A percentile compares a stretch with the other conserved stretches of the same genome.
phyloP scores from a whole-genome alignment of 495 filamentous ascomycete genomes.

The Trichoderma gamsii region DNA sequence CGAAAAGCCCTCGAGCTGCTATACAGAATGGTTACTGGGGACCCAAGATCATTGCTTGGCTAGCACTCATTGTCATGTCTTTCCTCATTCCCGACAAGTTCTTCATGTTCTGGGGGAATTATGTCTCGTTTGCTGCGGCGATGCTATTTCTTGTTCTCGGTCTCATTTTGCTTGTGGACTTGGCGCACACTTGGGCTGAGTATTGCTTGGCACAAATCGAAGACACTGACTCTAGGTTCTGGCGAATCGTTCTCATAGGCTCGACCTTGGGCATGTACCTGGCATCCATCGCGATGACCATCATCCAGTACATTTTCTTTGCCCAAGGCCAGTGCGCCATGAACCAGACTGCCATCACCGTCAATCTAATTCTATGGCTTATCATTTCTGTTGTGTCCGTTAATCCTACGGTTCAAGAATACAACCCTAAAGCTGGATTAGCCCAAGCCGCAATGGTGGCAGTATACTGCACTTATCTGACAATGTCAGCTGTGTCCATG shows the following conservation, averaged over 20 bases:
- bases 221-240: constrained; percentile 72
- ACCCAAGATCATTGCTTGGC: constrained; percentile 70
- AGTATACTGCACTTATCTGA: constrained; percentile 96
- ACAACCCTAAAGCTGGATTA: constrained; percentile 86
- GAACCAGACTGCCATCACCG: constrained; percentile 76
- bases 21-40: constrained; percentile 97
- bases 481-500: constrained; percentile 97
- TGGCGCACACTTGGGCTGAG: constrained; percentile 97
- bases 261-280: constrained; percentile 94
- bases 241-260: constrained; percentile 81
- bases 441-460: constrained; percentile 97
- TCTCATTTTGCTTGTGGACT: constrained; percentile 85
- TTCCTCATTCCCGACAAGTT: constrained; percentile 94
- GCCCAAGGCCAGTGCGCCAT: constrained; percentile 75
- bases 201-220: constrained; percentile 93
- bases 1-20: constrained; percentile 78
- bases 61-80: constrained; percentile 76
- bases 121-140: constrained; percentile 79
- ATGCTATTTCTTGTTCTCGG: constrained; percentile 93
- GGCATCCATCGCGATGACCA: constrained; percentile 81
- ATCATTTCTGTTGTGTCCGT: constrained; percentile 78
- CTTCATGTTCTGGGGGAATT: constrained; percentile 95
- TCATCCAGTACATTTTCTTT: constrained; percentile 97
- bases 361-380: constrained; percentile 83
- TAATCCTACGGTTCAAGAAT: constrained; percentile 83